Conservation (phyloP, 371 early-diverging fungal genomes). For the Batkoa obscura region DNA sequence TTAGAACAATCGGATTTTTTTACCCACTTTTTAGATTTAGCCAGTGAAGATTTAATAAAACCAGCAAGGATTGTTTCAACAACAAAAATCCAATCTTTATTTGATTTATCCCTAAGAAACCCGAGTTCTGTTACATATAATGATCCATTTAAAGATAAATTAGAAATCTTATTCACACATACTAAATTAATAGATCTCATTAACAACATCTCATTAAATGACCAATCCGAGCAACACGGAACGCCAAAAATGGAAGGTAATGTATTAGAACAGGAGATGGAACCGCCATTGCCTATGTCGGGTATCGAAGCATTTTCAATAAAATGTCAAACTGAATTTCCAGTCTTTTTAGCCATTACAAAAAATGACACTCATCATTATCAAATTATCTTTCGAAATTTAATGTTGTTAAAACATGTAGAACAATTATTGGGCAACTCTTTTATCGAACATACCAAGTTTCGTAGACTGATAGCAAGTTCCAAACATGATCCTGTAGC, state of each 20-base stretch:
- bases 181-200: conserved; percentile 31
- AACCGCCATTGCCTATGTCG: conserved; percentile 6
- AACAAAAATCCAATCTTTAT: conserved; percentile 52
- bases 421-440: conserved; percentile 52
- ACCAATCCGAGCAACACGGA: conserved; percentile 18
- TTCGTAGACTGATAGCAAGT: neutral
- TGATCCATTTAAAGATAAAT: conserved; percentile 73
- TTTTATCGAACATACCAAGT: conserved; percentile 42
- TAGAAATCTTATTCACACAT: conserved; percentile 44
- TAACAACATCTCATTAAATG: conserved; percentile 35
- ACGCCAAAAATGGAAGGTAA: neutral
- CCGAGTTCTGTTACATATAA: conserved; percentile 57
- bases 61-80: conserved; percentile 44
- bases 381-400: conserved; percentile 73
- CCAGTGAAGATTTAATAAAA: conserved; percentile 43
- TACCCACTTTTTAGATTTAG: conserved; percentile 80
- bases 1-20: conserved; percentile 84
- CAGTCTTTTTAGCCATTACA: conserved; percentile 70
- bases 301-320: conserved; percentile 66
- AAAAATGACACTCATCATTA: conserved; percentile 69
- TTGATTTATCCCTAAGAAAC: conserved; percentile 75
- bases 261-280: neutral
- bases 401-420: conserved; percentile 64
- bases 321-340: conserved; percentile 61
- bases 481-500: conserved; percentile 20